phyloP scores from a whole-genome alignment of 2,329 filamentous ascomycete genomes.

The Stagonosporopsis rhizophila region DNA sequence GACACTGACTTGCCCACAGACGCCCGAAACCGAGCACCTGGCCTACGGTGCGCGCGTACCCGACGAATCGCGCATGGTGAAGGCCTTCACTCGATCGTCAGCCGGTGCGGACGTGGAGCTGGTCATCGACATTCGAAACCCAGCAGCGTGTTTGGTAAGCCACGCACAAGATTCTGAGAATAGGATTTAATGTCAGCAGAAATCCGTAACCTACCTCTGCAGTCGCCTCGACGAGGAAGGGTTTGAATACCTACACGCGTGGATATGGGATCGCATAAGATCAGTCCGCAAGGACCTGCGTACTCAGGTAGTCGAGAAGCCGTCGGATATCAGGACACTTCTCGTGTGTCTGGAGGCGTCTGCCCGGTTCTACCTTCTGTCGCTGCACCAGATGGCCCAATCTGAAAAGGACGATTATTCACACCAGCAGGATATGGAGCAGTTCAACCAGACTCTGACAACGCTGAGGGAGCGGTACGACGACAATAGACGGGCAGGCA shows the following conservation, averaged over 20 bases:
- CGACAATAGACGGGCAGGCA: slow-evolving; percentile 50
- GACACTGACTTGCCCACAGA: slow-evolving; percentile 17
- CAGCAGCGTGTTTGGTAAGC: slow-evolving; percentile 52
- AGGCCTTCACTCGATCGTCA: slow-evolving; percentile 68
- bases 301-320: slow-evolving; percentile 65
- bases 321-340: slow-evolving; percentile 61
- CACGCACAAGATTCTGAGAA: slow-evolving; percentile 19
- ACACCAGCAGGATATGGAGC: slow-evolving; percentile 67
- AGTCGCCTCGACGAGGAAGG: slow-evolving; percentile 59
- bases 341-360: slow-evolving; percentile 69
- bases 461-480: slow-evolving; percentile 62
- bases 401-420: slow-evolving; percentile 56
- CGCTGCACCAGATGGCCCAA: slow-evolving; percentile 62
- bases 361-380: slow-evolving; percentile 68
- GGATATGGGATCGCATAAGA: slow-evolving; percentile 71
- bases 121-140: slow-evolving; percentile 68
- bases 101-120: slow-evolving; percentile 69
- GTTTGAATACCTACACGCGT: slow-evolving; percentile 61
- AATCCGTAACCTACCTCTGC: slow-evolving; percentile 55
- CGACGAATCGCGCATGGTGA: slow-evolving; percentile 66
- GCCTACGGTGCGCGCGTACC: slow-evolving; percentile 46
- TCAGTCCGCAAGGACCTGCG: slow-evolving; percentile 71
- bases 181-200: slow-evolving; percentile 30
- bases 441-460: slow-evolving; percentile 67
- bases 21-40: slow-evolving; percentile 45